These are phyloP conservation scores for Cyclotella choctawhatcheeana DNA, from an alignment of 108 stramenopile species.

Conservation along the genomic window DNA sequence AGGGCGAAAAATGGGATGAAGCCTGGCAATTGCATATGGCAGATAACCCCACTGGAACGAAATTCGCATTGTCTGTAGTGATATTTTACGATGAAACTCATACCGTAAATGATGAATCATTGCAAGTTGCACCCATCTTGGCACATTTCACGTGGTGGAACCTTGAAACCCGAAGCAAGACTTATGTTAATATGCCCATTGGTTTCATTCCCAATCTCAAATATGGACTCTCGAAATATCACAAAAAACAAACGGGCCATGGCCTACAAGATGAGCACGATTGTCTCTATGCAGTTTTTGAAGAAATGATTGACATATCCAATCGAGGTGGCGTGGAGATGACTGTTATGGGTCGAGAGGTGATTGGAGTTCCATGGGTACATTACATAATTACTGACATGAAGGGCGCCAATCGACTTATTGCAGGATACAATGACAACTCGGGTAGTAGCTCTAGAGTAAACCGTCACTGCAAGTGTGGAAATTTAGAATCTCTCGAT, in stretches of 20 bases:
- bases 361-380: background rate
- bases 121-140: background rate
- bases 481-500: background rate
- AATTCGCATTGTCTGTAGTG: background rate
- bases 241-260: background rate
- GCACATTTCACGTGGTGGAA: background rate
- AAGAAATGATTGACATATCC: background rate
- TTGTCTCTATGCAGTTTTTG: background rate
- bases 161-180: background rate
- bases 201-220: slow-evolving; percentile 10
- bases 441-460: background rate
- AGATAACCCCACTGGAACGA: background rate
- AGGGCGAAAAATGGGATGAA: background rate
- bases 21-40: slow-evolving; percentile 1
- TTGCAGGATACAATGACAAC: slow-evolving; percentile 2
- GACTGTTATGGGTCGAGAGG: background rate
- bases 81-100: slow-evolving; percentile 10
- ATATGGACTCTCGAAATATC: background rate
- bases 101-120: background rate
- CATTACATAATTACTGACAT: slow-evolving; percentile 13
- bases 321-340: background rate
- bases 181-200: background rate
- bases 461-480: background rate
- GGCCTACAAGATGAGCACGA: slow-evolving; percentile 13
- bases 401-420: background rate